Evolutionary conservation across 2,329 filamentous ascomycete genomes (phyloP).

Genomic region (Arachnopeziza araneosa): DNA sequence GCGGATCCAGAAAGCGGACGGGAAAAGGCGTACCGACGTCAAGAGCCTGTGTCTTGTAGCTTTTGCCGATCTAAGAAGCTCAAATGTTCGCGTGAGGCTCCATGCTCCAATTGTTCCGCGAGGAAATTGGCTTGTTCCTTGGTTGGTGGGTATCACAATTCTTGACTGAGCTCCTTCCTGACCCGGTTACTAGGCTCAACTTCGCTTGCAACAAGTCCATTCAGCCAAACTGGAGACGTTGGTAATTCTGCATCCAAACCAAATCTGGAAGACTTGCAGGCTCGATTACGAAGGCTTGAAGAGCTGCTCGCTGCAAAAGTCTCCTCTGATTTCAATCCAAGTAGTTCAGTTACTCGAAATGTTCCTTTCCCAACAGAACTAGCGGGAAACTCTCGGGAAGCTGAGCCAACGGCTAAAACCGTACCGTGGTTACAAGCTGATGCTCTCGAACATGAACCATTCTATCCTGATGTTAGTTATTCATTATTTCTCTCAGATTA

Average conservation of each 20-base stretch:
- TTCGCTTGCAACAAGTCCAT: not conserved
- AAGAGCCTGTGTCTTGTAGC: conserved; percentile 24
- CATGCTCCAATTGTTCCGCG: conserved; percentile 25
- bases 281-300: conserved; percentile 15
- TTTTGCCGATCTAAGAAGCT: conserved; percentile 23
- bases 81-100: conserved; percentile 22
- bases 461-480: conserved; percentile 3
- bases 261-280: conserved; percentile 14
- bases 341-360: not conserved
- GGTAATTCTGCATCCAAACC: conserved; percentile 2
- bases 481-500: not conserved
- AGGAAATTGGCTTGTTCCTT: conserved; percentile 10
- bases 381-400: conserved; percentile 2
- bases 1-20: not conserved
- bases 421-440: conserved; percentile 15
- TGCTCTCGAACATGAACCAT: conserved; percentile 15
- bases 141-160: not conserved
- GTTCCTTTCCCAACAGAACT: not conserved
- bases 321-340: not conserved
- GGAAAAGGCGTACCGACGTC: conserved; percentile 15
- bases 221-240: not conserved
- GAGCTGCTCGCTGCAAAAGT: conserved; percentile 10
- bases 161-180: not conserved
- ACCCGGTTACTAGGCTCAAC: not conserved
- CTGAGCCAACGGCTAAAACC: conserved; percentile 8